These are phyloP conservation scores for Cicer bijugum DNA, from an alignment of 306 rosid genomes.

Conservation along the genomic window DNA sequence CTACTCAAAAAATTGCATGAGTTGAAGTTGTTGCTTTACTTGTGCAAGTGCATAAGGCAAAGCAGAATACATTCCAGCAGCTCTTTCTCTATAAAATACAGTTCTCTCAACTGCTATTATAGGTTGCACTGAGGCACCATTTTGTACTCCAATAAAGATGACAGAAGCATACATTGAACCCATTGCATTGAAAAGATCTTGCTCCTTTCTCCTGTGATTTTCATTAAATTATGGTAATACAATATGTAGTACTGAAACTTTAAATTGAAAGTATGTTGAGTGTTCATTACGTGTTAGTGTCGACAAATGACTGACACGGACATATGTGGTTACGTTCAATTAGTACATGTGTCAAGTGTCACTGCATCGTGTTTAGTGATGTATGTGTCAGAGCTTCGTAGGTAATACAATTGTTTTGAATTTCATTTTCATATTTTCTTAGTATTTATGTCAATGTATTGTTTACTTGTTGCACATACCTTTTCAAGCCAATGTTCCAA, in stretches of 20 bases:
- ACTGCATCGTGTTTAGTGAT: too few relatives aligned
- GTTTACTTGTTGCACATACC: slow-evolving; percentile 38
- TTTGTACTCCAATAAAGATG: slow-evolving; percentile 73
- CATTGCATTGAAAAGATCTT: slow-evolving; percentile 78
- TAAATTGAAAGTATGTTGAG: too few relatives aligned
- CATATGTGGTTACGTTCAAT: too few relatives aligned
- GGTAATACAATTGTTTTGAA: background rate
- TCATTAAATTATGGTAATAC: background rate
- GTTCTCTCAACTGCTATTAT: slow-evolving; percentile 76
- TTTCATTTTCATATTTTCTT: background rate
- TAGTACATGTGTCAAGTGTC: too few relatives aligned
- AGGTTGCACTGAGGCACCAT: slow-evolving; percentile 71
- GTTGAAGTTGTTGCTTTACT: slow-evolving; percentile 47
- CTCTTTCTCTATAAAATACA: slow-evolving; percentile 79
- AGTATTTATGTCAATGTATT: background rate
- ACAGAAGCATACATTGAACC: slow-evolving; percentile 80
- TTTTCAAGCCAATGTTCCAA: slow-evolving; percentile 56
- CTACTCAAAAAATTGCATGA: background rate
- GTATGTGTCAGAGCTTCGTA: too few relatives aligned
- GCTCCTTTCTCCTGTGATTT: slow-evolving; percentile 51
- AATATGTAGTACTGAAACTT: too few relatives aligned
- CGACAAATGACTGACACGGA: too few relatives aligned
- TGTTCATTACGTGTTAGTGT: too few relatives aligned
- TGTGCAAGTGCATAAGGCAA: slow-evolving; percentile 73
- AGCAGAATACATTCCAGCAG: slow-evolving; percentile 85